A percentile compares a stretch with the other conserved stretches of the same genome.
Conservation (phyloP, 257 asterid genomes). For the Solanum pennellii region DNA sequence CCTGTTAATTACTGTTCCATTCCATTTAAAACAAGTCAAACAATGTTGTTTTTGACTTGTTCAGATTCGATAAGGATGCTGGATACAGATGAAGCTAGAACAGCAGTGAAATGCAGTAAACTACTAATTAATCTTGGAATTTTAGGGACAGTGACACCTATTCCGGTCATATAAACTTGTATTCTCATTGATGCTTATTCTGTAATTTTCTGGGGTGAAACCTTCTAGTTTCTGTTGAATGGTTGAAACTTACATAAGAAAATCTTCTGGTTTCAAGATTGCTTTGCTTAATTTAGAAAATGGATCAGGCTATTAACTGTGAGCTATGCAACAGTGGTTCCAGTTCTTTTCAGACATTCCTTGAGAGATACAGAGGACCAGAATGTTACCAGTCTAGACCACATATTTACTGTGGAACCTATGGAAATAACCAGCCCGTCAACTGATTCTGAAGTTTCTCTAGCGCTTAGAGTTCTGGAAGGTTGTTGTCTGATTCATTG, state of each 20-base stretch:
- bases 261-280: neutral
- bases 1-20: neutral
- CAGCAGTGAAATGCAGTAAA: neutral
- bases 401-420: constrained; percentile 73
- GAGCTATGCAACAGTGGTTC: constrained; percentile 44
- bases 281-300: neutral
- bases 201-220: neutral
- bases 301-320: neutral
- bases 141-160: neutral
- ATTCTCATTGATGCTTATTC: neutral
- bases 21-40: neutral
- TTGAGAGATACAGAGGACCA: constrained; percentile 72
- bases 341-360: constrained; percentile 76
- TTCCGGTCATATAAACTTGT: neutral
- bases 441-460: constrained; percentile 83
- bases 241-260: neutral
- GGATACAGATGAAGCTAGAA: neutral
- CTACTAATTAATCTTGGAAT: neutral
- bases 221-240: neutral
- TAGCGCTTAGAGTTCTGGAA: constrained; percentile 91
- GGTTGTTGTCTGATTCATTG: constrained; percentile 86
- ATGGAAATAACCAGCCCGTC: constrained; percentile 67
- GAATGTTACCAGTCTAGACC: constrained; percentile 45
- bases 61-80: neutral
- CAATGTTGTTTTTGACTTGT: neutral